Percentiles rank a stretch among this genome's conserved stretches.
Evolutionary conservation across 2,329 filamentous ascomycete genomes (phyloP).

Genomic region (Dothideomycetes sp.): DNA sequence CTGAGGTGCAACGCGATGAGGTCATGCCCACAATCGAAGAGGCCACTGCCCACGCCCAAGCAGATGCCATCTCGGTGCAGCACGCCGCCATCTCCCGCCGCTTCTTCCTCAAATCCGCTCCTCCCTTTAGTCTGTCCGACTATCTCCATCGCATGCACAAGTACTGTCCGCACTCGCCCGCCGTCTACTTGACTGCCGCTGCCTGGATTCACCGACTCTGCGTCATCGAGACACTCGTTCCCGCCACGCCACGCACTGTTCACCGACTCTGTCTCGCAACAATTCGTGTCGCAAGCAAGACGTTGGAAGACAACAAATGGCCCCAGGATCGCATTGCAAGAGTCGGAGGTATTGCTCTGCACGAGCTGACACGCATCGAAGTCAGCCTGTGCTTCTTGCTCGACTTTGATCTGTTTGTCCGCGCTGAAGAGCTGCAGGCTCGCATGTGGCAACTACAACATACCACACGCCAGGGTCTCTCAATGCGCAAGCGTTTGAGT

Average conservation of each 20-base stretch:
- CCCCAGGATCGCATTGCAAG: conserved; percentile 72
- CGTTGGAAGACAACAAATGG: conserved; percentile 84
- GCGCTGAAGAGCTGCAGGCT: conserved; percentile 19
- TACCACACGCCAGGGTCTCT: conserved; percentile 18
- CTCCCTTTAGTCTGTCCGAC: conserved; percentile 70
- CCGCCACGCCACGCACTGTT: conserved; percentile 72
- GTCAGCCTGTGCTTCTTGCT: conserved; percentile 59
- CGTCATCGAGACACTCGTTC: conserved; percentile 62
- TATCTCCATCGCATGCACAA: conserved; percentile 80
- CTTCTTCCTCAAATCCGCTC: conserved; percentile 83
- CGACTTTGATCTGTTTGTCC: conserved; percentile 59
- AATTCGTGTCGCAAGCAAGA: conserved; percentile 83
- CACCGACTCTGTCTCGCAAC: conserved; percentile 79
- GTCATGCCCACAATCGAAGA: conserved; percentile 10
- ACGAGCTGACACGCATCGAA: conserved; percentile 73
- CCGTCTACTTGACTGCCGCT: conserved; percentile 82
- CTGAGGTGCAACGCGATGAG: conserved; percentile 39
- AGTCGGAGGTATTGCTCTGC: conserved; percentile 77
- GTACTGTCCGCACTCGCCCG: conserved; percentile 88
- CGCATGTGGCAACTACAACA: conserved; percentile 23
- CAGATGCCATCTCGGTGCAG: conserved; percentile 64
- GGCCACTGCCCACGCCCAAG: conserved; percentile 41
- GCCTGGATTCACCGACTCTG: conserved; percentile 78
- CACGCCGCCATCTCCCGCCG: conserved; percentile 79
- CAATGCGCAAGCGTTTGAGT: conserved; percentile 14